A percentile compares a stretch with the other conserved stretches of the same genome.
Conservation (phyloP, 306 rosid species). For the Trichosanthes truncata region DNA sequence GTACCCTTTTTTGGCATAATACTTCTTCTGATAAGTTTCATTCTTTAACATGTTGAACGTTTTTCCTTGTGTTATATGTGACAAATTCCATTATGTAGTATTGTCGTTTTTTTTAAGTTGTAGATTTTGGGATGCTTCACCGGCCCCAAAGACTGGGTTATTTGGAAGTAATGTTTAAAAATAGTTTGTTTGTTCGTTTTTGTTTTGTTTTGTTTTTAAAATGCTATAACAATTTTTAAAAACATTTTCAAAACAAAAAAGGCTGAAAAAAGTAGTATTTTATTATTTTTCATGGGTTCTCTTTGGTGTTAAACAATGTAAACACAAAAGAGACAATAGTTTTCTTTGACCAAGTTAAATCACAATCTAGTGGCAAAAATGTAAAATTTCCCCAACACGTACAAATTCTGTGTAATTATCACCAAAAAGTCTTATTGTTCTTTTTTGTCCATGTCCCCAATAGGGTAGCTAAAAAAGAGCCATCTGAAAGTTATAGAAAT, state of each 20-base stretch:
- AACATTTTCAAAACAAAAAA: background rate
- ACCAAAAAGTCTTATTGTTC: background rate
- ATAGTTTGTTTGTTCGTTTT: background rate
- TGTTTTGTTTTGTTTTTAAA: too few species aligned
- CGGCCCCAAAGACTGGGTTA: background rate
- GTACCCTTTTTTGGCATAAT: background rate
- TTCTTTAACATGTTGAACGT: background rate
- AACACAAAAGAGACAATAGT: background rate
- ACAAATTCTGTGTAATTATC: background rate
- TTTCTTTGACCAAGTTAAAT: background rate
- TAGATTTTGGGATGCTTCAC: background rate
- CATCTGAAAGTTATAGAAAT: background rate
- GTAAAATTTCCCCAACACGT: background rate
- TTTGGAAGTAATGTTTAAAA: background rate
- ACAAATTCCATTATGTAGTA: background rate
- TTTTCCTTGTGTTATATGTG: background rate
- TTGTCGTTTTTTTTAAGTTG: background rate
- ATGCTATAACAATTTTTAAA: too few species aligned
- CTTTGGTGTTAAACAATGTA: background rate
- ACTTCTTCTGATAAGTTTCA: background rate
- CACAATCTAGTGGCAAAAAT: background rate
- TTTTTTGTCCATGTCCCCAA: background rate
- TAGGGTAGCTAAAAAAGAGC: background rate
- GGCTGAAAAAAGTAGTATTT: background rate
- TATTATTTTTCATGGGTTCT: background rate